A percentile compares a stretch with the other conserved stretches of the same genome.
Conservation (phyloP, 2,329 filamentous ascomycete genomes). For the Trichoderma aggressivum region DNA sequence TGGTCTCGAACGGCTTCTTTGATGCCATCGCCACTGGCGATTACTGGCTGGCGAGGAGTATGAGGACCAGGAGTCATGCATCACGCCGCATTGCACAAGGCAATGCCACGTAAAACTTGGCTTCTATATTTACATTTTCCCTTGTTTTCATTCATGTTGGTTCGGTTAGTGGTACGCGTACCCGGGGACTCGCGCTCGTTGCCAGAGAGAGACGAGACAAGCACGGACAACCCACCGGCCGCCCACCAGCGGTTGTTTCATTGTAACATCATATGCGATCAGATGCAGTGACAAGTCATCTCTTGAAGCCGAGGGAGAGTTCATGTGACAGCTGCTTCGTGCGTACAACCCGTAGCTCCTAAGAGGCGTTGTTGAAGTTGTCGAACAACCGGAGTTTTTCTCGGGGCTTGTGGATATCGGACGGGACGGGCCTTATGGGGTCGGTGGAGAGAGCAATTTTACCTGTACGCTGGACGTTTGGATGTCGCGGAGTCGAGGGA, state of each 20-base stretch:
- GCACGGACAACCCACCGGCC: neutral
- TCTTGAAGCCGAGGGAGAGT: neutral
- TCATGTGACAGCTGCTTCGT: neutral
- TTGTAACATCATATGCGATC: neutral
- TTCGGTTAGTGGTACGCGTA: neutral
- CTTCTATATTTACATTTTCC: neutral
- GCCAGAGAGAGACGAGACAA: neutral
- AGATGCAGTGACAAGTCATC: neutral
- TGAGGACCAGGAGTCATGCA: neutral
- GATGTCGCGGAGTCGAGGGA: neutral
- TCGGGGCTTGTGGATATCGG: neutral
- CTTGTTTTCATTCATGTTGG: neutral
- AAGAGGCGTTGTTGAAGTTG: neutral
- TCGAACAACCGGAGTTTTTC: neutral
- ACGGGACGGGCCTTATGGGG: neutral
- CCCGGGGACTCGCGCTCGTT: neutral
- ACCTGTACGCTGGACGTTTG: neutral
- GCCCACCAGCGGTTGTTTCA: neutral
- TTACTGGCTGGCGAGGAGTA: neutral
- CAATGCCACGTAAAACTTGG: neutral
- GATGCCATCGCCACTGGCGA: neutral
- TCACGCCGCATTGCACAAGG: neutral
- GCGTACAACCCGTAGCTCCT: neutral
- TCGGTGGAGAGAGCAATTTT: neutral
- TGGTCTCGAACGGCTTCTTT: neutral